Base-by-base conservation (phyloP, 106 monocot genomes). In the Apostasia ramifera region DNA sequence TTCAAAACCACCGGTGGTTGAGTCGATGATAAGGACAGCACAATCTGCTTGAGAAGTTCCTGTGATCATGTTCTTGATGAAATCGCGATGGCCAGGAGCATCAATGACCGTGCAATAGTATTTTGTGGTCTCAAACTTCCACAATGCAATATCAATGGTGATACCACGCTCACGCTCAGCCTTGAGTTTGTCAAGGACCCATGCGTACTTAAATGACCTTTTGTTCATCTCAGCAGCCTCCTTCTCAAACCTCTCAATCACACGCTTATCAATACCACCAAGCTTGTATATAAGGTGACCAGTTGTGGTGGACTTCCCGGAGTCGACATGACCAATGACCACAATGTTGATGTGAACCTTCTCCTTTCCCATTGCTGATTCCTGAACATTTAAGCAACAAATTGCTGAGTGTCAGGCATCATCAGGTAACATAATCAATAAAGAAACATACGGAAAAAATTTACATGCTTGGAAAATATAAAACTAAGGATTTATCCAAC, bases 101-200 rank as follows among this genome's bases (percentile, higher is more conserved):
- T 71, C 71, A 10, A 71, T 71, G 10, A 71, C 71, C 15, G 71
- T 71, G 59, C 71, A 72, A 42, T 73, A 73, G 63, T 73, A 73
- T 44, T 73, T 73, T 1, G 72, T 73, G 72, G 72, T 73, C 52
- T 73, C 72, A 13, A 73, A 73, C 53, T 73, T 73, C 72, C 72
- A 73, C 4, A 73, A 14, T 6, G 72, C 72, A 63, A 73, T 73
- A 54, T 73, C 72, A 48, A 73, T 73, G 4, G 72, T 73, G 43
- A 73, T 73, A 54, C 72, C 72, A 44, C 72, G 61, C 41, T 73
- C 72, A 6, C 72, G 37, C 51, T 73, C 72, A 0, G 72, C 72
- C 61, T 73, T 73, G n/a, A 73, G 72, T 44, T 73, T 73, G 62
- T 73, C 72, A 8, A 73, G 72, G 12, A 73, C 72, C 72, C 72